Percentiles rank a stretch among this genome's conserved stretches.
Evolutionary conservation across 176 grass and related monocot genomes (phyloP).

Genomic region (Aegilops bicornis): DNA sequence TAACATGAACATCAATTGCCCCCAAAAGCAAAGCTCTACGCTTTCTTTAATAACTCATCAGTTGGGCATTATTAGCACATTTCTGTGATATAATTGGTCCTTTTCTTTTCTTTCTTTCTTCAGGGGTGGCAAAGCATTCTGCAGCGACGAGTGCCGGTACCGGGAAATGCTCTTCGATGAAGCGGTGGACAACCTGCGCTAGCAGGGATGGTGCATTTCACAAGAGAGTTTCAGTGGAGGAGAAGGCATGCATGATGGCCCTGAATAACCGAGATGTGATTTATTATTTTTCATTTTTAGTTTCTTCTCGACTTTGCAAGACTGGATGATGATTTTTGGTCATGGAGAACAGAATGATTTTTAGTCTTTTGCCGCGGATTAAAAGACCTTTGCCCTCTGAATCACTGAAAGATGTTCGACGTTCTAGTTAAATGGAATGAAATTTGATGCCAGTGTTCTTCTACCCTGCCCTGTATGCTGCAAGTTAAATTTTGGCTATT

Average conservation of each 20-base stretch:
- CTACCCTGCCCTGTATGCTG: neutral
- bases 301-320: constrained; percentile 26
- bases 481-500: neutral
- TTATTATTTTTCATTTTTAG: neutral
- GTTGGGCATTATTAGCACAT: constrained; percentile 28
- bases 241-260: constrained; percentile 27
- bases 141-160: constrained; percentile 61
- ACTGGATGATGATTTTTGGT: constrained; percentile 40
- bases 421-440: constrained; percentile 11
- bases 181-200: constrained; percentile 45
- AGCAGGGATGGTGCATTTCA: neutral
- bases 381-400: constrained; percentile 32
- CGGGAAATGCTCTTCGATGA: constrained; percentile 56
- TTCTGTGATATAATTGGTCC: constrained; percentile 26
- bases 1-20: constrained; percentile 20
- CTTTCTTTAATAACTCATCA: constrained; percentile 12
- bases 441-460: neutral
- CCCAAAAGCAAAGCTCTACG: neutral
- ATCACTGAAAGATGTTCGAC: neutral
- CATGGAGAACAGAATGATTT: constrained; percentile 31
- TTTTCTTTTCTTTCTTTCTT: constrained; percentile 15
- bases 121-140: constrained; percentile 75
- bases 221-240: constrained; percentile 30
- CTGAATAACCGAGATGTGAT: constrained; percentile 29
- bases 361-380: constrained; percentile 44